Conservation (phyloP, 495 filamentous ascomycete genomes). For the Tuber indicum region DNA sequence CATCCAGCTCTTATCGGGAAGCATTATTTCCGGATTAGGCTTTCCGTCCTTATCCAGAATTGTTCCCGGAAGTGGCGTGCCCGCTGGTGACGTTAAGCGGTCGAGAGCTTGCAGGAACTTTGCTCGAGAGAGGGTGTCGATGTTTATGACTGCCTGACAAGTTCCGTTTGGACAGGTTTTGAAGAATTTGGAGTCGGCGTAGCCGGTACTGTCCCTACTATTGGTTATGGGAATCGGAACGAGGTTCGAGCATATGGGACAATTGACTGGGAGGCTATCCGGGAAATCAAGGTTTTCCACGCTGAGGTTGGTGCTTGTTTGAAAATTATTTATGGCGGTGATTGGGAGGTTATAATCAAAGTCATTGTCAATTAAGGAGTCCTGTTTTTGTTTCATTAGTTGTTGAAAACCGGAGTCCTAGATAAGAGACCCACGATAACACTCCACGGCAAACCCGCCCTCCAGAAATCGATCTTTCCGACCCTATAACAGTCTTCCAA, state of each 20-base stretch:
- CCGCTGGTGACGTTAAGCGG: neutral
- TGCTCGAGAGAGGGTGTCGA: neutral
- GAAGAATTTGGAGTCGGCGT: neutral
- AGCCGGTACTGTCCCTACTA: neutral
- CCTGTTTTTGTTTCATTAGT: neutral
- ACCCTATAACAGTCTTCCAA: constrained; percentile 67
- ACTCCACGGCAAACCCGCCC: constrained; percentile 62
- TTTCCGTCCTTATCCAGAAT: neutral
- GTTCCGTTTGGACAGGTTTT: neutral
- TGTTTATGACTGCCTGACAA: neutral
- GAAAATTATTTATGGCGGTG: neutral
- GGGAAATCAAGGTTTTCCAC: neutral
- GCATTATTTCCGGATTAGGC: constrained; percentile 15
- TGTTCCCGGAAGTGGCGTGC: neutral
- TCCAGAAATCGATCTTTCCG: constrained; percentile 57
- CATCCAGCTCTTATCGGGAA: constrained; percentile 4
- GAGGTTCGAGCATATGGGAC: neutral
- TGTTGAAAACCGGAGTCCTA: neutral
- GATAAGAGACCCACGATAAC: constrained; percentile 41
- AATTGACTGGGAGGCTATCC: neutral
- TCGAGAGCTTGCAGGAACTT: neutral
- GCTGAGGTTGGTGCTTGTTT: neutral
- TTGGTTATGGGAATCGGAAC: neutral
- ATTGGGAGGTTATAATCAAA: neutral
- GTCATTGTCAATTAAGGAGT: neutral